These are phyloP conservation scores for Melaleuca quinquenervia DNA, from an alignment of 345 rosid genomes.

Conservation along the genomic window DNA sequence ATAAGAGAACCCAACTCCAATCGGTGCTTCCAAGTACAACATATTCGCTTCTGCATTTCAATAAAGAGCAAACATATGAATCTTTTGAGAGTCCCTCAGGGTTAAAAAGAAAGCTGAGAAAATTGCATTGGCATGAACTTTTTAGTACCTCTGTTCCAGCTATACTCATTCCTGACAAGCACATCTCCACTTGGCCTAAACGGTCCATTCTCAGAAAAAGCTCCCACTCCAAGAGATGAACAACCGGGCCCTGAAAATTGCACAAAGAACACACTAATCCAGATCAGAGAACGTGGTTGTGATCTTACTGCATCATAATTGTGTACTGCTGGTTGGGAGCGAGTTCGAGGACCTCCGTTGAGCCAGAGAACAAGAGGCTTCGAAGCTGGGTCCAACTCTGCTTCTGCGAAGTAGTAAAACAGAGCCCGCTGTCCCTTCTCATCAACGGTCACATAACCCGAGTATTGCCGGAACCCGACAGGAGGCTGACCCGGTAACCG, in stretches of 20 bases:
- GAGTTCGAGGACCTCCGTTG: conserved; percentile 60
- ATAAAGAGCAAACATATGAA: not conserved
- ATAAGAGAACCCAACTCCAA: conserved; percentile 98
- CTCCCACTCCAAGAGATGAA: conserved; percentile 95
- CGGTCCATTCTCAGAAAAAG: conserved; percentile 94
- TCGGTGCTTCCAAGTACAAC: conserved; percentile 84
- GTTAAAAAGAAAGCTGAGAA: not conserved
- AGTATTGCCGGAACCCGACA: conserved; percentile 65
- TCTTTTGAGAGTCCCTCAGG: not conserved
- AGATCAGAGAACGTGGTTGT: not conserved
- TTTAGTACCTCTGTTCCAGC: conserved; percentile 80
- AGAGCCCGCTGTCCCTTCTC: conserved; percentile 58
- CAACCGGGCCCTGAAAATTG: conserved; percentile 74
- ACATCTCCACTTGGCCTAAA: conserved; percentile 81
- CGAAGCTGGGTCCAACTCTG: conserved; percentile 60
- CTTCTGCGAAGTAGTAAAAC: conserved; percentile 94
- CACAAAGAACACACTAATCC: not conserved
- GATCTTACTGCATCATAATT: not conserved
- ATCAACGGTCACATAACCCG: conserved; percentile 84
- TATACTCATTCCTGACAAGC: conserved; percentile 63
- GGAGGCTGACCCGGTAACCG: conserved; percentile 81
- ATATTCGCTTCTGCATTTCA: conserved; percentile 75
- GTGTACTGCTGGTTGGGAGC: not conserved
- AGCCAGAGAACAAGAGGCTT: conserved; percentile 97
- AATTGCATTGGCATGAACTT: not conserved